phyloP scores from a whole-genome alignment of 2,329 filamentous ascomycete species.

The Sporothrix globosa region DNA sequence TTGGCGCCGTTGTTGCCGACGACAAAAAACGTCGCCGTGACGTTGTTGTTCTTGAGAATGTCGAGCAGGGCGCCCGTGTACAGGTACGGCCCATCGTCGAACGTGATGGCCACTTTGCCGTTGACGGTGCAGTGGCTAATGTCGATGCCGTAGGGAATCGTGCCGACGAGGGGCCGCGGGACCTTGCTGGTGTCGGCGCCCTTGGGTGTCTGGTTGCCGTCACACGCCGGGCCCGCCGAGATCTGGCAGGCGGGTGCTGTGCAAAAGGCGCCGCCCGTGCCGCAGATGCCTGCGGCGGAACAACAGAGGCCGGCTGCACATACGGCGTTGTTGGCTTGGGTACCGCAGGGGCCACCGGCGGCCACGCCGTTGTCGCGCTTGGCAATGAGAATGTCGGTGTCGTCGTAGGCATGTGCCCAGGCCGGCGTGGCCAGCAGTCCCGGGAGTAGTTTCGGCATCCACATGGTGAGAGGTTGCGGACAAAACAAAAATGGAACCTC shows the following conservation, averaged over 20 bases:
- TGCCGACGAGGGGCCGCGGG: conserved; percentile 39
- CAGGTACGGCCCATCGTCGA: conserved; percentile 45
- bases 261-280: conserved; percentile 39
- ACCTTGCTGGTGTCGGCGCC: conserved; percentile 38
- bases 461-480: neutral
- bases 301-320: conserved; percentile 39
- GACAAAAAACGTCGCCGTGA: conserved; percentile 47
- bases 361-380: conserved; percentile 23
- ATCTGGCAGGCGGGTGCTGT: conserved; percentile 41
- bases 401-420: conserved; percentile 6
- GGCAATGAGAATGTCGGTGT: conserved; percentile 9
- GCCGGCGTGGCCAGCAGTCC: neutral
- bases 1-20: conserved; percentile 44
- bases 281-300: conserved; percentile 44
- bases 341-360: conserved; percentile 35
- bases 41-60: conserved; percentile 42
- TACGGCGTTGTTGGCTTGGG: conserved; percentile 35
- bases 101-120: conserved; percentile 45
- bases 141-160: conserved; percentile 43
- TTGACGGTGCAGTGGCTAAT: conserved; percentile 41
- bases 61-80: conserved; percentile 46
- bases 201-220: conserved; percentile 41
- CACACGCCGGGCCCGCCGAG: conserved; percentile 40
- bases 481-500: neutral
- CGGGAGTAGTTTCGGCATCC: neutral